These are phyloP conservation scores for Blastomyces parvus DNA, from an alignment of 2,329 filamentous ascomycete genomes.

Conservation along the genomic window DNA sequence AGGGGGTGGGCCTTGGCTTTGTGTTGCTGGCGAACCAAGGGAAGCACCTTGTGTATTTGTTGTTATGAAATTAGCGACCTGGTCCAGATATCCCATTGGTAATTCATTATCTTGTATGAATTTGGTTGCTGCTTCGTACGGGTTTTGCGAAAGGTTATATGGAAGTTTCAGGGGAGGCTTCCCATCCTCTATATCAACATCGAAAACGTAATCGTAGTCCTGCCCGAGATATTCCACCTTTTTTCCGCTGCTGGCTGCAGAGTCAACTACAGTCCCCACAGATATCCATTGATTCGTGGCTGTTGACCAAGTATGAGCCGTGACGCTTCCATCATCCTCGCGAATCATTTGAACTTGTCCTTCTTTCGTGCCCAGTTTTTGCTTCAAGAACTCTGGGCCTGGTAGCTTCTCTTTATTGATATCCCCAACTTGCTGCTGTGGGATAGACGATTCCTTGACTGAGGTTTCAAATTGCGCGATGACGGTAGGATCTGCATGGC, in stretches of 20 bases:
- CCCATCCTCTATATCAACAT: conserved; percentile 91
- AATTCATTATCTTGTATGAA: conserved; percentile 86
- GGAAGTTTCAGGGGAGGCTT: conserved; percentile 89
- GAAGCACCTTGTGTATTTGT: conserved; percentile 81
- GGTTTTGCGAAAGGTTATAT: conserved; percentile 85
- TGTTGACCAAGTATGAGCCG: conserved; percentile 78
- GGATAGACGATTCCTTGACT: conserved; percentile 74
- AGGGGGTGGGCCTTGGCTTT: conserved; percentile 37
- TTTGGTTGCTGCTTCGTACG: conserved; percentile 81
- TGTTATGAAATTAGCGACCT: conserved; percentile 85
- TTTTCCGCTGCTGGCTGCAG: conserved; percentile 69
- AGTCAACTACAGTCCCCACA: conserved; percentile 89
- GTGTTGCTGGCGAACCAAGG: conserved; percentile 51
- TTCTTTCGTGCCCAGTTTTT: conserved; percentile 83
- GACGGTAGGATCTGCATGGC: conserved; percentile 58
- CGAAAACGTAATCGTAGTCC: conserved; percentile 93
- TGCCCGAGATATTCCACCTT: conserved; percentile 71
- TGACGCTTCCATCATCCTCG: conserved; percentile 69
- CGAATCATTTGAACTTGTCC: conserved; percentile 90
- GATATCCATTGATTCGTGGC: conserved; percentile 67
- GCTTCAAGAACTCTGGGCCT: conserved; percentile 73
- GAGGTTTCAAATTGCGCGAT: conserved; percentile 70
- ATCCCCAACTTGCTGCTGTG: conserved; percentile 69
- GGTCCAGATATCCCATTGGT: conserved; percentile 76
- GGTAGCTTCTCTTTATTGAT: conserved; percentile 90